These are phyloP conservation scores for Phylloporus sp. DNA, from an alignment of 768 basidiomycete species.

Conservation along the genomic window DNA sequence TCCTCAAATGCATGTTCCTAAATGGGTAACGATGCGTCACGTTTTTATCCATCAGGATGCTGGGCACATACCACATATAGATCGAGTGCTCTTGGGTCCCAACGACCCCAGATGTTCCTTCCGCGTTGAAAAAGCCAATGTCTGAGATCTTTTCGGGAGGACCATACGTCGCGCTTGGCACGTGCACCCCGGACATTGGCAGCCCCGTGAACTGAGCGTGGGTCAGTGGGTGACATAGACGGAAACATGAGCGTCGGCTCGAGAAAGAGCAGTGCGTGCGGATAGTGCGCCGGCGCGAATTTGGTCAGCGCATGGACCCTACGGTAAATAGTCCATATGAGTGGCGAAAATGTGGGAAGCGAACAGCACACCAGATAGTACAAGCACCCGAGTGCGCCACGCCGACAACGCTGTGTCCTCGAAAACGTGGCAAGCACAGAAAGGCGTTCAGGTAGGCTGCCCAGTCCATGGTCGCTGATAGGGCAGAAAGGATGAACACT, in stretches of 20 bases:
- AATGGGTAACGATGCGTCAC: neutral
- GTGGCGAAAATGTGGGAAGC: neutral
- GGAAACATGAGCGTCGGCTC: slow-evolving; percentile 34
- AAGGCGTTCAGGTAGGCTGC: slow-evolving; percentile 24
- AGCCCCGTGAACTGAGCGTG: slow-evolving; percentile 26
- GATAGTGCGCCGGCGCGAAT: slow-evolving; percentile 8
- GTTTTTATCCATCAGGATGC: too few relatives aligned
- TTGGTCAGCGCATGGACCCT: slow-evolving; percentile 22
- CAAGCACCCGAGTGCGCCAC: slow-evolving; percentile 29
- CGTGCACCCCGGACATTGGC: slow-evolving; percentile 29
- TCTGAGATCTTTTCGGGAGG: slow-evolving; percentile 17
- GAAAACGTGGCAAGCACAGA: slow-evolving; percentile 21
- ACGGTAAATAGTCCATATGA: neutral
- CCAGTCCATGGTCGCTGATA: slow-evolving; percentile 22
- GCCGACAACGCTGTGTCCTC: slow-evolving; percentile 21
- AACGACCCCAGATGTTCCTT: slow-evolving; percentile 19
- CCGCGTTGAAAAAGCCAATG: slow-evolving; percentile 16
- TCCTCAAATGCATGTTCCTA: slow-evolving; percentile 28
- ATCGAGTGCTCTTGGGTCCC: slow-evolving; percentile 23
- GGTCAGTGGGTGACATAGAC: slow-evolving; percentile 22
- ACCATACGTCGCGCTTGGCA: slow-evolving; percentile 26
- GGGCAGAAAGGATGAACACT: neutral
- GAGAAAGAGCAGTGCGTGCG: slow-evolving; percentile 21
- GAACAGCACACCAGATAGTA: slow-evolving; percentile 21
- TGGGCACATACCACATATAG: slow-evolving; percentile 20